Percentiles rank a stretch among this genome's conserved stretches.
phyloP scores from a whole-genome alignment of 2,329 filamentous ascomycete species.

The Leptosphaerulina australis region DNA sequence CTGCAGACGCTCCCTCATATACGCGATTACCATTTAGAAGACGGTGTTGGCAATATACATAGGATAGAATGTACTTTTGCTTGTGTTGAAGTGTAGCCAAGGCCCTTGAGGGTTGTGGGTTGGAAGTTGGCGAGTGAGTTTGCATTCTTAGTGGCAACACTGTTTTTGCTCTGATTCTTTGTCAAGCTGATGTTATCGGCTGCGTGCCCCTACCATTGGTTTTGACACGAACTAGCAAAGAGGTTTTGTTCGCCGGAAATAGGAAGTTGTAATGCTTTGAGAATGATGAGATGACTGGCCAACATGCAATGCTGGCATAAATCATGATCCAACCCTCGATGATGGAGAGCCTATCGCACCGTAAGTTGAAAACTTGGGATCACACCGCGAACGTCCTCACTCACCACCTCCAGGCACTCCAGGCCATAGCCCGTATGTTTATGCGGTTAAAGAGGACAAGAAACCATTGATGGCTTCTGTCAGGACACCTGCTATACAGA shows the following conservation, averaged over 20 bases:
- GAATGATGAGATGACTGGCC: conserved; percentile 58
- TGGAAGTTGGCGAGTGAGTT: conserved; percentile 43
- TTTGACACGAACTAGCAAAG: conserved; percentile 59
- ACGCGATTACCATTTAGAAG: conserved; percentile 40
- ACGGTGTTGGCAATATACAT: conserved; percentile 41
- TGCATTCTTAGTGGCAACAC: conserved; percentile 38
- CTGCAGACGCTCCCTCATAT: conserved; percentile 33
- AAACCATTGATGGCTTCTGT: conserved; percentile 64
- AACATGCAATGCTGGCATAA: conserved; percentile 54
- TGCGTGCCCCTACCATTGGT: conserved; percentile 55
- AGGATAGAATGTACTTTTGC: conserved; percentile 46
- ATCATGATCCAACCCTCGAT: conserved; percentile 64
- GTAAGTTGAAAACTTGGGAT: background rate
- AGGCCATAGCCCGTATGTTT: conserved; percentile 37
- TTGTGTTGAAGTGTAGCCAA: conserved; percentile 43
- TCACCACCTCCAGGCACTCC: conserved; percentile 39
- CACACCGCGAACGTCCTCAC: background rate
- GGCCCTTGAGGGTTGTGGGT: conserved; percentile 45
- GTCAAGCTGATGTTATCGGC: conserved; percentile 53
- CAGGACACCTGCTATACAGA: conserved; percentile 59
- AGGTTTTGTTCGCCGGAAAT: conserved; percentile 56
- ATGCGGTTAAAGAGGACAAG: conserved; percentile 52
- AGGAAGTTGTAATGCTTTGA: conserved; percentile 59
- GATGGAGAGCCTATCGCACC: conserved; percentile 60
- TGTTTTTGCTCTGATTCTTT: background rate